Percentiles rank a stretch among this genome's conserved stretches.
These are phyloP conservation scores for Lanmaoa rubissima DNA, from an alignment of 768 basidiomycete species.

Conservation along the genomic window DNA sequence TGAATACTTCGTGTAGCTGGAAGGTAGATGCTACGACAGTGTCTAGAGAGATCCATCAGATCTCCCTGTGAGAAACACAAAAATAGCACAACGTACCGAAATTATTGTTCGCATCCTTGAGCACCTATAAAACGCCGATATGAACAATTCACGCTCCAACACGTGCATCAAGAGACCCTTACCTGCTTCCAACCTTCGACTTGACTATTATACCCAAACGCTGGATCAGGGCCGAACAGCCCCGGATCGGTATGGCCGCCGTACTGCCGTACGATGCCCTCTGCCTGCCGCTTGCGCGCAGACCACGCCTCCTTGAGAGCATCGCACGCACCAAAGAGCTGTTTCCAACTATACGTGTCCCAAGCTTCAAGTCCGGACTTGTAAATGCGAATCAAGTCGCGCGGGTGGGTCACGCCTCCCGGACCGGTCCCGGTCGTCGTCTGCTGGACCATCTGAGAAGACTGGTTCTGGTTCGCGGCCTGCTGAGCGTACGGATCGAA, in stretches of 20 bases:
- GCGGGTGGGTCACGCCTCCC: slow-evolving; percentile 53
- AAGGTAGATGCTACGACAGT: slow-evolving; percentile 67
- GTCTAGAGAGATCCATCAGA: slow-evolving; percentile 11
- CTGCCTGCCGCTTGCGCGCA: slow-evolving; percentile 53
- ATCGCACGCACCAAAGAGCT: slow-evolving; percentile 61
- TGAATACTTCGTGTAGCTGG: slow-evolving; percentile 74
- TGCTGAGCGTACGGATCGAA: slow-evolving; percentile 40
- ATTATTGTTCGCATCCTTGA: slow-evolving; percentile 54
- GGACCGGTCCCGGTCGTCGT: slow-evolving; percentile 11
- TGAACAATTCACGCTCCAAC: neutral
- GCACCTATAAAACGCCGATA: slow-evolving; percentile 36
- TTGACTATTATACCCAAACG: slow-evolving; percentile 51
- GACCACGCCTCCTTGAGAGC: slow-evolving; percentile 67
- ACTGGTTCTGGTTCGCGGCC: neutral
- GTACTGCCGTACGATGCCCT: slow-evolving; percentile 45
- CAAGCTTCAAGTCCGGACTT: slow-evolving; percentile 70
- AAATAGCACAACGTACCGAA: slow-evolving; percentile 40
- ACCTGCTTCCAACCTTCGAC: slow-evolving; percentile 58
- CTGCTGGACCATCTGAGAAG: neutral
- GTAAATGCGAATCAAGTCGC: slow-evolving; percentile 62
- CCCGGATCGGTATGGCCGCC: slow-evolving; percentile 37
- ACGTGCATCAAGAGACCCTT: slow-evolving; percentile 20
- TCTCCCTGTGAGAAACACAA: neutral
- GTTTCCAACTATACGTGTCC: slow-evolving; percentile 72
- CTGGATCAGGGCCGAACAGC: slow-evolving; percentile 28